Evolutionary conservation across 768 basidiomycete genomes (phyloP).

Genomic region (Boletus sensibilis): DNA sequence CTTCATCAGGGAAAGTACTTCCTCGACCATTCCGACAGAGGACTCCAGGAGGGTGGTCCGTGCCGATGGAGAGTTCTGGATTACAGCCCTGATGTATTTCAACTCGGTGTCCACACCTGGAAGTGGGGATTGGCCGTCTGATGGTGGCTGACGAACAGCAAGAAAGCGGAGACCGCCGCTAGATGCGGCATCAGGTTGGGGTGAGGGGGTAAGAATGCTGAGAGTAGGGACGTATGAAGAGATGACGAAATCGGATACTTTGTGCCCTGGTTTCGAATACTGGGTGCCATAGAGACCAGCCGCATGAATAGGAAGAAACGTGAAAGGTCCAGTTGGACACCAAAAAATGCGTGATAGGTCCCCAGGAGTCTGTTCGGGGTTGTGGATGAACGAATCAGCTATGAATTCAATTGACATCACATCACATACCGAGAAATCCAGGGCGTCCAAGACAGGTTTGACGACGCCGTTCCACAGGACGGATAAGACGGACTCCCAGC

Average conservation of each 20-base stretch:
- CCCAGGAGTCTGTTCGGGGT: not conserved
- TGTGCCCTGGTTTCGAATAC: too few relatives aligned
- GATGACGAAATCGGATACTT: too few relatives aligned
- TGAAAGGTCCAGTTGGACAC: too few relatives aligned
- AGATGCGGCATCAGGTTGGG: not conserved
- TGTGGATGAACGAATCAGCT: not conserved
- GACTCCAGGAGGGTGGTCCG: not conserved
- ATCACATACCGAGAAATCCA: constrained; percentile 2
- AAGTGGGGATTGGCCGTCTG: constrained; percentile 13
- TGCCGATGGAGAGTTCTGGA: not conserved
- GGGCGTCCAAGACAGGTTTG: constrained; percentile 5
- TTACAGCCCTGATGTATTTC: constrained; percentile 19
- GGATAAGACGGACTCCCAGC: constrained; percentile 4
- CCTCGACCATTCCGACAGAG: constrained; percentile 9
- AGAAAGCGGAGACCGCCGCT: not conserved
- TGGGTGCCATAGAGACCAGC: too few relatives aligned
- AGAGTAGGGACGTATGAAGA: not conserved
- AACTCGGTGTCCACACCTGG: constrained; percentile 14
- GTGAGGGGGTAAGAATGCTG: constrained; percentile 10
- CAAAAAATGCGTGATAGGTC: too few relatives aligned
- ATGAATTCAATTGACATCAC: not conserved
- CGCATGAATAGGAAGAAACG: too few relatives aligned
- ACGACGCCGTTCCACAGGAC: constrained; percentile 9
- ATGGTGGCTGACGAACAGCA: constrained; percentile 12
- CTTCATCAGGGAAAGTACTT: too few relatives aligned